These are phyloP conservation scores for Neurospora sp. DNA, from an alignment of 495 filamentous ascomycete species.

Conservation along the genomic window DNA sequence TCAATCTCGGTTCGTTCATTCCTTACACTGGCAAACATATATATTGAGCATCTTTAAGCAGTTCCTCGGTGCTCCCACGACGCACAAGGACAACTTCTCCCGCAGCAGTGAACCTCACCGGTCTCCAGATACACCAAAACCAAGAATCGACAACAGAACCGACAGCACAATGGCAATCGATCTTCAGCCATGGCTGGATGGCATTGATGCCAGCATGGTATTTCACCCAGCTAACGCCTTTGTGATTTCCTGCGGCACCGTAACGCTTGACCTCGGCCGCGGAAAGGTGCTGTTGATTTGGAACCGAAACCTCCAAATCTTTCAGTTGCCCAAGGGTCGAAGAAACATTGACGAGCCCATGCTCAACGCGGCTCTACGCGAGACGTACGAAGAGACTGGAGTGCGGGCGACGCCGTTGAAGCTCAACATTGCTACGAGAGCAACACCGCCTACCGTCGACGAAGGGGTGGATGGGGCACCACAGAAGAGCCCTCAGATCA, in stretches of 20 bases:
- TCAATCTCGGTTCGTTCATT: background rate
- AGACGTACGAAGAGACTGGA: conserved; percentile 38
- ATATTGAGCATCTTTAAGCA: background rate
- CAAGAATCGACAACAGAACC: background rate
- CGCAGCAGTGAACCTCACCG: background rate
- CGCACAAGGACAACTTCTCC: background rate
- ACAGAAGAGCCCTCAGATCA: conserved; percentile 15
- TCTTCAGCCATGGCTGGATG: conserved; percentile 10
- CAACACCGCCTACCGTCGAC: conserved; percentile 11
- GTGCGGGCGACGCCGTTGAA: conserved; percentile 24
- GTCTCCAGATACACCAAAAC: background rate
- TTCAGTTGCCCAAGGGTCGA: conserved; percentile 37
- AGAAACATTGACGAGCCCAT: conserved; percentile 35
- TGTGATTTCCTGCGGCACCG: conserved; percentile 36
- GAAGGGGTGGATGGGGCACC: background rate
- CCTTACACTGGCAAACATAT: background rate
- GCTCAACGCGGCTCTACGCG: conserved; percentile 31
- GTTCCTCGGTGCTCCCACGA: background rate
- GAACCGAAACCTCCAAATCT: conserved; percentile 34
- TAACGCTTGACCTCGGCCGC: conserved; percentile 28
- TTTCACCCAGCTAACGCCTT: conserved; percentile 28
- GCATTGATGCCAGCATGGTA: conserved; percentile 20
- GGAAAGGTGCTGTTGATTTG: conserved; percentile 30
- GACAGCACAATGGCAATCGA: background rate
- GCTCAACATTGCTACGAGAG: conserved; percentile 28